Conservation (phyloP, 2,329 filamentous ascomycete genomes). For the Hyphodiscus sp. region DNA sequence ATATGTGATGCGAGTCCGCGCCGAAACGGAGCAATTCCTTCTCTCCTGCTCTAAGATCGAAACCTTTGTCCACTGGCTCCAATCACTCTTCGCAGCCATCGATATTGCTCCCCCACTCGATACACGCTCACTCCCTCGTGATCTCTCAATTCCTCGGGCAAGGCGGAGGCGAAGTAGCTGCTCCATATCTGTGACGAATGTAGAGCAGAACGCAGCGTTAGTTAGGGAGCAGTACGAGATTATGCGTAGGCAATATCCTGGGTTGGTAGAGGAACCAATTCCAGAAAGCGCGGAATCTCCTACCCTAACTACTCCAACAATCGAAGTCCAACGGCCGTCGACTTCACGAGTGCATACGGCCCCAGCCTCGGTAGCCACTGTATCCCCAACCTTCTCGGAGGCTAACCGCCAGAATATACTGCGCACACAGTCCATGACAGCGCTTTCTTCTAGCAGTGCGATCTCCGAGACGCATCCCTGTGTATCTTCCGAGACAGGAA, state of each 20-base stretch:
- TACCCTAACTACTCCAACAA: background rate
- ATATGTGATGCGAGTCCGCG: constrained; percentile 64
- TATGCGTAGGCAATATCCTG: constrained; percentile 6
- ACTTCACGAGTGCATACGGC: background rate
- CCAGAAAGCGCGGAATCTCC: background rate
- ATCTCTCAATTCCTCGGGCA: constrained; percentile 50
- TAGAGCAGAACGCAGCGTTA: constrained; percentile 5
- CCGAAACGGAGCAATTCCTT: constrained; percentile 69
- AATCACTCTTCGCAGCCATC: constrained; percentile 64
- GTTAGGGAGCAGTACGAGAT: constrained; percentile 22
- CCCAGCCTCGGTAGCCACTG: background rate
- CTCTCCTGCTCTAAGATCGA: constrained; percentile 59
- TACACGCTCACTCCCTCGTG: constrained; percentile 57
- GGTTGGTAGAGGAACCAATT: background rate
- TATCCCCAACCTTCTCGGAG: background rate
- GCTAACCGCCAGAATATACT: background rate
- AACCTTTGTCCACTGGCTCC: constrained; percentile 62
- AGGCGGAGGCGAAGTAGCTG: constrained; percentile 20
- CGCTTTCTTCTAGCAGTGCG: constrained; percentile 2
- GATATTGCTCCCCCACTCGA: constrained; percentile 65
- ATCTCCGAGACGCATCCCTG: constrained; percentile 16
- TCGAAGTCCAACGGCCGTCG: background rate
- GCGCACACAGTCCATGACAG: background rate
- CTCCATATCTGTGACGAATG: background rate
- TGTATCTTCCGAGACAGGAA: constrained; percentile 33